Evolutionary conservation across 2,329 filamentous ascomycete species (phyloP).

Genomic region (Calycina herbarum): DNA sequence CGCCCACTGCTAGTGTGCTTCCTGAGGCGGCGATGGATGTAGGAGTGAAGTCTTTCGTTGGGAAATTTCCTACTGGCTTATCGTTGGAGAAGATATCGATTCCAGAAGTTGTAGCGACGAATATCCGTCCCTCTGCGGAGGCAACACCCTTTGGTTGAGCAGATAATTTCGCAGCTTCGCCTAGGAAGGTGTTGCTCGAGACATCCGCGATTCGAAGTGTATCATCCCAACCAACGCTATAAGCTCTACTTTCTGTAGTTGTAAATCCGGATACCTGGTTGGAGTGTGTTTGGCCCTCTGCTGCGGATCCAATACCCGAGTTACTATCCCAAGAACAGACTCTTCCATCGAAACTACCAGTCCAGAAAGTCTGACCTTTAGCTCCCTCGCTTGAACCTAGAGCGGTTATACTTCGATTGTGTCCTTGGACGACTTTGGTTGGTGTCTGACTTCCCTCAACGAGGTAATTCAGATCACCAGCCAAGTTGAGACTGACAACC

Average conservation of each 20-base stretch:
- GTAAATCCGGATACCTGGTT: conserved; percentile 83
- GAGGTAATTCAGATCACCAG: conserved; percentile 89
- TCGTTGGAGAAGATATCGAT: conserved; percentile 62
- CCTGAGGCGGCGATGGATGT: conserved; percentile 71
- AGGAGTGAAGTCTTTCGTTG: conserved; percentile 63
- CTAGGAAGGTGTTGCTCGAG: conserved; percentile 72
- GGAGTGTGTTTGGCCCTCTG: conserved; percentile 80
- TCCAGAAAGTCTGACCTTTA: conserved; percentile 66
- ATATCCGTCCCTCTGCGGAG: conserved; percentile 49
- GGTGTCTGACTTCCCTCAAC: conserved; percentile 69
- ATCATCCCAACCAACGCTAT: conserved; percentile 93
- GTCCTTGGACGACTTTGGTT: conserved; percentile 74
- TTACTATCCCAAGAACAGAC: conserved; percentile 81
- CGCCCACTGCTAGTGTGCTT: conserved; percentile 72
- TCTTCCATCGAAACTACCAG: conserved; percentile 89
- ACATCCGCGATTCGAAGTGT: conserved; percentile 78
- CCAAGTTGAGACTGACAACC: conserved; percentile 85
- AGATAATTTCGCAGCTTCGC: conserved; percentile 64
- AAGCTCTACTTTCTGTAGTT: conserved; percentile 62
- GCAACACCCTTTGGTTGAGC: conserved; percentile 79
- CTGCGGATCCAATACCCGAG: conserved; percentile 64
- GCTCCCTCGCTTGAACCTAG: conserved; percentile 56
- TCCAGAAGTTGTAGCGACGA: conserved; percentile 53
- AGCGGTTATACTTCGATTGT: conserved; percentile 88
- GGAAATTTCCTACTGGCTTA: conserved; percentile 57